A percentile compares a stretch with the other conserved stretches of the same genome.
These are phyloP conservation scores for Anthostomella pinea DNA, from an alignment of 2,329 filamentous ascomycete species.

Conservation along the genomic window DNA sequence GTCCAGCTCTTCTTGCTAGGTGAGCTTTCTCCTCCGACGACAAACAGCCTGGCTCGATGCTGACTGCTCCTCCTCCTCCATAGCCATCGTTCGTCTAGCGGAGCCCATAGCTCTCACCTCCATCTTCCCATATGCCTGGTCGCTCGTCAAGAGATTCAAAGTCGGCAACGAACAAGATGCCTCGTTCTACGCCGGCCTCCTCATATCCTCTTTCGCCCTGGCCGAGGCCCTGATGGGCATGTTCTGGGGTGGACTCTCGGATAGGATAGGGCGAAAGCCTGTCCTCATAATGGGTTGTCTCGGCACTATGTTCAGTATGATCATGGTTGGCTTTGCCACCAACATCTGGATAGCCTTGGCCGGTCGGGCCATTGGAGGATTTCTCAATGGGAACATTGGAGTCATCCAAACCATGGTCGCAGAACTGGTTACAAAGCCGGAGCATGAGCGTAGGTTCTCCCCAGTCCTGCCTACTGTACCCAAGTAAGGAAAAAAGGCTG, in stretches of 20 bases:
- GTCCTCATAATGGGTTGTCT: conserved; percentile 77
- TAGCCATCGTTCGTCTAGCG: conserved; percentile 87
- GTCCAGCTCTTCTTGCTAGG: conserved; percentile 81
- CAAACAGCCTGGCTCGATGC: conserved; percentile 1
- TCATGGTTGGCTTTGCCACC: conserved; percentile 77
- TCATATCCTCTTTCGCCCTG: conserved; percentile 83
- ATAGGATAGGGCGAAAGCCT: conserved; percentile 80
- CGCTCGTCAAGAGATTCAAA: conserved; percentile 73
- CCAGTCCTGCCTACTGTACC: neutral
- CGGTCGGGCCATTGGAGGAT: conserved; percentile 73
- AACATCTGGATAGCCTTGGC: conserved; percentile 82
- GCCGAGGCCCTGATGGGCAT: conserved; percentile 82
- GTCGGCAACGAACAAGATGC: conserved; percentile 72
- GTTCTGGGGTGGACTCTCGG: conserved; percentile 83
- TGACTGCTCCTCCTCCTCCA: conserved; percentile 4
- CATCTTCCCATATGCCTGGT: conserved; percentile 90
- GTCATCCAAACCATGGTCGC: conserved; percentile 92
- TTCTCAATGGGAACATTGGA: conserved; percentile 88
- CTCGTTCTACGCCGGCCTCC: conserved; percentile 82
- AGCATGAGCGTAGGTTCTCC: conserved; percentile 72
- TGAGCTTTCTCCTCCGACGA: conserved; percentile 41
- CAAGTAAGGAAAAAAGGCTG: conserved; percentile 13
- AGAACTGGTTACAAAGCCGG: conserved; percentile 77
- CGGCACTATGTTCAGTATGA: conserved; percentile 78
- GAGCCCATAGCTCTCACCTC: conserved; percentile 92